Percentiles rank a stretch among this genome's conserved stretches.
These are phyloP conservation scores for Backusella morwellensis DNA, from an alignment of 192 early-diverging fungal species.

Conservation along the genomic window DNA sequence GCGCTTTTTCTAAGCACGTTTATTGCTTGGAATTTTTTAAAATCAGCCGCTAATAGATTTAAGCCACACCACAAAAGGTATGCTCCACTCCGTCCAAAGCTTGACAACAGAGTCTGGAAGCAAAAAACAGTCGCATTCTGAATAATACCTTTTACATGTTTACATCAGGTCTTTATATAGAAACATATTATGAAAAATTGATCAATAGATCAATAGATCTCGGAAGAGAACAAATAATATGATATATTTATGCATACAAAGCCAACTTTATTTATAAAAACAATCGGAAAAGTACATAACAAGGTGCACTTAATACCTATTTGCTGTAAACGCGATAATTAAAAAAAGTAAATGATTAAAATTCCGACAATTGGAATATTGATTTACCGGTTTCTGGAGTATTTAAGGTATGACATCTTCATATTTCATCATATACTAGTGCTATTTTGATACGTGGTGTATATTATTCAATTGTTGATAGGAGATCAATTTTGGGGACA, in stretches of 20 bases:
- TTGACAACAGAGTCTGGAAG: background rate
- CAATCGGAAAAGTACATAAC: background rate
- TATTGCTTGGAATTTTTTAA: background rate
- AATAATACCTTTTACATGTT: background rate
- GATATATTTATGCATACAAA: background rate
- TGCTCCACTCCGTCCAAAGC: background rate
- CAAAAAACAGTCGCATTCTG: background rate
- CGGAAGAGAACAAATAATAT: background rate
- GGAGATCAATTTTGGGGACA: too few species aligned
- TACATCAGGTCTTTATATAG: background rate
- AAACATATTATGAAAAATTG: background rate
- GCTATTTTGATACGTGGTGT: too few species aligned
- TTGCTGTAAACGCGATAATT: background rate
- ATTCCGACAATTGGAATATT: background rate
- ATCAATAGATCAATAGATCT: background rate
- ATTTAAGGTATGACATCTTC: too few species aligned
- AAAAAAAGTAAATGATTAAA: background rate
- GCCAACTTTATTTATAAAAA: background rate
- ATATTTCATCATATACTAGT: too few species aligned
- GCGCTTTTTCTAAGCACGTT: background rate
- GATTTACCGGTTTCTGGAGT: too few species aligned
- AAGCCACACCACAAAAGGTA: background rate
- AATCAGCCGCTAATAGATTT: constrained; percentile 4
- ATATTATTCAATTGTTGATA: too few species aligned
- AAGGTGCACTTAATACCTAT: background rate